Percentiles rank a stretch among this genome's conserved stretches.
Evolutionary conservation across 352 stramenopile species (phyloP).

Genomic region (Globisporangium mamillatum): DNA sequence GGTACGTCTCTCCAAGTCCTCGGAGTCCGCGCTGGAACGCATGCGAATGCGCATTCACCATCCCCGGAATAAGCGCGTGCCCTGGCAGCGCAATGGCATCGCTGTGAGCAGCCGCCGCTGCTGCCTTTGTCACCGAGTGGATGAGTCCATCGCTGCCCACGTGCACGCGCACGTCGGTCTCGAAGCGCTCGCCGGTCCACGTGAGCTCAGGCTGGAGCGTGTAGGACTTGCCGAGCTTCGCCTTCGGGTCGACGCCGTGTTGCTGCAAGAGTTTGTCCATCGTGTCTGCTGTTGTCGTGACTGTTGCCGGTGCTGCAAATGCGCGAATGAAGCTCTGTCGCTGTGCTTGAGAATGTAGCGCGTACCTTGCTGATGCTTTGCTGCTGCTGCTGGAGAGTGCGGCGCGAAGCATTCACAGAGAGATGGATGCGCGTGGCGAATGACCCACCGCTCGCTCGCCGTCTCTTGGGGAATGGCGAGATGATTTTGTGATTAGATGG

Average conservation of each 20-base stretch:
- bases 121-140: conserved; percentile 25
- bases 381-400: not conserved
- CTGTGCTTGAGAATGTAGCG: not conserved
- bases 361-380: not conserved
- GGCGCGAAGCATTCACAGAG: conserved; percentile 12
- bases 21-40: conserved; percentile 72
- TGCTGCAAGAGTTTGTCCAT: conserved; percentile 27
- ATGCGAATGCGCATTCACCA: conserved; percentile 84
- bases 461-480: not conserved
- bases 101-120: not conserved
- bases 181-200: conserved; percentile 58
- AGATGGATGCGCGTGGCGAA: not conserved
- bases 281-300: not conserved
- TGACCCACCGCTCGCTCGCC: not conserved
- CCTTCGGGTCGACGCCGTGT: conserved; percentile 2
- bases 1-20: conserved; percentile 73
- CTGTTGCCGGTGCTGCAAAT: conserved; percentile 1
- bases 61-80: conserved; percentile 54
- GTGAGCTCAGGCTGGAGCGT: conserved; percentile 64
- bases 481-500: conserved; percentile 3
- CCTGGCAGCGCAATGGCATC: conserved; percentile 33
- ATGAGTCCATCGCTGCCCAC: conserved; percentile 52
- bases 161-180: conserved; percentile 46
- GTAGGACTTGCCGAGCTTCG: conserved; percentile 29
- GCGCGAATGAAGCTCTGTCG: not conserved